phyloP scores from a whole-genome alignment of 1,139 yeast species.

The Lodderomyces orthopsilosis region DNA sequence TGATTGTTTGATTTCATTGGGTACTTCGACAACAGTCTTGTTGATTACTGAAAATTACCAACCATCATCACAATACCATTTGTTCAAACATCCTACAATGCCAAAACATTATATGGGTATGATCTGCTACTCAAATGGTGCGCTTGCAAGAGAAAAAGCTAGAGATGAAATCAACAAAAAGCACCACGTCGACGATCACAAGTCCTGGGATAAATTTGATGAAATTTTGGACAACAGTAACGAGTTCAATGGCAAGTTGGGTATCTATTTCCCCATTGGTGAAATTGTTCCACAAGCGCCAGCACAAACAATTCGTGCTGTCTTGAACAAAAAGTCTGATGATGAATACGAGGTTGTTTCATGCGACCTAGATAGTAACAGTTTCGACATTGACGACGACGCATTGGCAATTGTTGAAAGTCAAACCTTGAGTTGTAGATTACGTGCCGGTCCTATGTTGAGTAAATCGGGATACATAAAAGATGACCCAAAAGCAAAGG shows the following conservation, averaged over 20 bases:
- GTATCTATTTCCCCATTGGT: constrained; percentile 82
- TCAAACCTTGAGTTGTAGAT: constrained; percentile 80
- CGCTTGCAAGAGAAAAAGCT: constrained; percentile 78
- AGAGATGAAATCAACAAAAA: constrained; percentile 61
- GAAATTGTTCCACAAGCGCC: constrained; percentile 84
- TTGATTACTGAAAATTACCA: constrained; percentile 73
- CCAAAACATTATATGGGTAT: constrained; percentile 83
- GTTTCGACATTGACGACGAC: constrained; percentile 58
- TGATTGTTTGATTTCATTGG: constrained; percentile 79
- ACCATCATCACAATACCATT: constrained; percentile 80
- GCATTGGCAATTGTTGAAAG: constrained; percentile 79
- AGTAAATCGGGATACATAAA: constrained; percentile 17
- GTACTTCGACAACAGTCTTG: constrained; percentile 86
- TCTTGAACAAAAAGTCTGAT: constrained; percentile 23
- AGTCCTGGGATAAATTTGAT: constrained; percentile 67
- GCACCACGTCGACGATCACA: constrained; percentile 25
- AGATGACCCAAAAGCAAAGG: not conserved
- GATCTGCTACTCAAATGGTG: constrained; percentile 92
- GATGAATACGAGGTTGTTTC: constrained; percentile 23
- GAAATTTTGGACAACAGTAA: constrained; percentile 41
- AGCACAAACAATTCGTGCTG: constrained; percentile 54
- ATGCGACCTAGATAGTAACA: constrained; percentile 17
- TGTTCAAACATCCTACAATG: constrained; percentile 83
- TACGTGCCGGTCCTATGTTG: constrained; percentile 73
- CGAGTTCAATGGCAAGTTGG: constrained; percentile 46